Evolutionary conservation across 169 alveolate genomes (phyloP).

Genomic region (Babesia ovata): DNA sequence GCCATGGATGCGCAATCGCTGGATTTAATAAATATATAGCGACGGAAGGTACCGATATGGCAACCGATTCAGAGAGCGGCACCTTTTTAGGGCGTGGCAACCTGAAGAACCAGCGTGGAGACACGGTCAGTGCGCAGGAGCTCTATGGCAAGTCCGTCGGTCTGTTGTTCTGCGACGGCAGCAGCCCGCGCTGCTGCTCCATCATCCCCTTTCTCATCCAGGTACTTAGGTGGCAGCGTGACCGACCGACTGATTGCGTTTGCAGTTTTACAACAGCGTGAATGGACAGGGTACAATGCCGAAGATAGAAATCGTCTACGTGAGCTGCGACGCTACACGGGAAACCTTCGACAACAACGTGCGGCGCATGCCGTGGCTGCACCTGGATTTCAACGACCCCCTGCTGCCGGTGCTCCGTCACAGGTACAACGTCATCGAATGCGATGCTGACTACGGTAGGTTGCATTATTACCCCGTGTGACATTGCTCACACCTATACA

Average conservation of each 20-base stretch:
- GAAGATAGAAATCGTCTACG: conserved; percentile 34
- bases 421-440: conserved; percentile 27
- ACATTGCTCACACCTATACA: neutral
- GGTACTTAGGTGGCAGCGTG: neutral
- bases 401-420: conserved; percentile 14
- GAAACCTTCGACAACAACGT: conserved; percentile 24
- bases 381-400: conserved; percentile 12
- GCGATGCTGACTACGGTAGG: conserved; percentile 18
- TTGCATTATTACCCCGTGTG: neutral
- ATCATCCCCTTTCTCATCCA: conserved; percentile 25
- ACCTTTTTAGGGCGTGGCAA: conserved; percentile 2
- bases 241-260: neutral
- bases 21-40: conserved; percentile 1
- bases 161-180: conserved; percentile 41
- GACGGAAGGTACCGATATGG: neutral
- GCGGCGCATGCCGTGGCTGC: conserved; percentile 41
- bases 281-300: conserved; percentile 4
- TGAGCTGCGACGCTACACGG: conserved; percentile 33
- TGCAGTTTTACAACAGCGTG: conserved; percentile 37
- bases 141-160: conserved; percentile 34
- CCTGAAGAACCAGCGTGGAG: conserved; percentile 29
- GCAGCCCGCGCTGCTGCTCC: conserved; percentile 23
- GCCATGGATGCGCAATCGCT: conserved; percentile 1
- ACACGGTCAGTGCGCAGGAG: conserved; percentile 7
- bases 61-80: too few relatives aligned